Conservation (phyloP, 1,139 yeast species). For the Hanseniaspora uvarum region DNA sequence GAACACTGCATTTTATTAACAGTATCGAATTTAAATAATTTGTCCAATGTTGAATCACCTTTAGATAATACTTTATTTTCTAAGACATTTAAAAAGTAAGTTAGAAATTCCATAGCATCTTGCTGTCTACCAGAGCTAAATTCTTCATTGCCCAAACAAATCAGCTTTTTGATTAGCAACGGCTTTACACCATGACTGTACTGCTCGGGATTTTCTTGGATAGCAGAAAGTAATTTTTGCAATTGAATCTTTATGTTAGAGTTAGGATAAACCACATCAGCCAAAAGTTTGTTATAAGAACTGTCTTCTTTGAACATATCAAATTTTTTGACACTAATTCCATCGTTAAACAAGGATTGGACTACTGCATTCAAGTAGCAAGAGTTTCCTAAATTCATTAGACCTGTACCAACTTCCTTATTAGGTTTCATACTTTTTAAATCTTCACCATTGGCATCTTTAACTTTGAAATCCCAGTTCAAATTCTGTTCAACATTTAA, state of each 20-base stretch:
- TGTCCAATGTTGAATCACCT: constrained; percentile 36
- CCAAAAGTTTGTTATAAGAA: constrained; percentile 14
- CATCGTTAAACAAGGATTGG: constrained; percentile 52
- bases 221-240: constrained; percentile 68
- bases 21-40: constrained; percentile 51
- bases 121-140: constrained; percentile 83
- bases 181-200: constrained; percentile 76
- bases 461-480: constrained; percentile 85
- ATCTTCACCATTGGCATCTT: constrained; percentile 58
- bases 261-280: constrained; percentile 45
- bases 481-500: constrained; percentile 84
- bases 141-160: constrained; percentile 73
- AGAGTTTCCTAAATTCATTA: constrained; percentile 83
- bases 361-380: constrained; percentile 79
- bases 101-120: constrained; percentile 85
- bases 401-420: constrained; percentile 49
- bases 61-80: constrained; percentile 36
- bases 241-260: constrained; percentile 60
- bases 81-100: constrained; percentile 53
- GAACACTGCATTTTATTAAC: constrained; percentile 58
- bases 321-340: constrained; percentile 24
- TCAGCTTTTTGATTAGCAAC: constrained; percentile 56
- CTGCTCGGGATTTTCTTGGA: constrained; percentile 45
- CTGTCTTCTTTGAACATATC: constrained; percentile 21
- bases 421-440: constrained; percentile 55